Evolutionary conservation across 163 green algal species (phyloP), one percentile per base, ranked within the genome.

Genomic region (Scenedesmus sp.): DNA sequence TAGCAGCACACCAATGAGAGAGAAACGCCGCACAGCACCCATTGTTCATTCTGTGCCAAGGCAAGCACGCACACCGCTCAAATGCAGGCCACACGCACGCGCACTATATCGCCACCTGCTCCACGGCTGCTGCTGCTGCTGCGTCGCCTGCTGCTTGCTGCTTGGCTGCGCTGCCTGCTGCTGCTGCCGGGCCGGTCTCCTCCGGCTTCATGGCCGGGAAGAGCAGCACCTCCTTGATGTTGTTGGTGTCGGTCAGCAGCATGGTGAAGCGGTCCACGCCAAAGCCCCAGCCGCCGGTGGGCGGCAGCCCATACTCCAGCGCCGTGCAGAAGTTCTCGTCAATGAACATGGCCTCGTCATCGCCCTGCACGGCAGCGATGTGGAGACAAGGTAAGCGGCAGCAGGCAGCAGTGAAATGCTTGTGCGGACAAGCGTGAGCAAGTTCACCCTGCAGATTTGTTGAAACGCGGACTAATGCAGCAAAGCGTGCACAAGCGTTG

Each of bases 121-220:
- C 23, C 16, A 87, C 88, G n/a, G 34, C 88, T 88, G 81, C 76
- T 57, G 87, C 76, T 57, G 87, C 91, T 88, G 84, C 92, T 87
- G 59, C 60, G 54, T 67, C 88, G 23, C 46, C 56, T 26, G 56
- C 67, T 76, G 83, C 83, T 20, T 62, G 74, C 86, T 70, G 88
- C 88, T 56, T 56, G 76, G 57, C 70, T 90, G 54, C 26, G n/a
- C 20, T 79, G 67, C 88, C 18, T 91, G 87, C 77, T 84, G 55
- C 56, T 84, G 82, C 85, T 88, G 85, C 85, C 66, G 64, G 12
- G 18, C 52, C 83, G 26, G 66, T 60, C 86, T 98, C 97, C 55
- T 99, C 96, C 3, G 98, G 98, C 96, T 99, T 99, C 98, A 99
- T 99, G 9, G 98, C 98, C 9, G 98, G 98, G 96, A 99, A 99